These are phyloP conservation scores for Coemansia linderi DNA, from an alignment of 371 early-diverging fungal genomes.

Conservation along the genomic window DNA sequence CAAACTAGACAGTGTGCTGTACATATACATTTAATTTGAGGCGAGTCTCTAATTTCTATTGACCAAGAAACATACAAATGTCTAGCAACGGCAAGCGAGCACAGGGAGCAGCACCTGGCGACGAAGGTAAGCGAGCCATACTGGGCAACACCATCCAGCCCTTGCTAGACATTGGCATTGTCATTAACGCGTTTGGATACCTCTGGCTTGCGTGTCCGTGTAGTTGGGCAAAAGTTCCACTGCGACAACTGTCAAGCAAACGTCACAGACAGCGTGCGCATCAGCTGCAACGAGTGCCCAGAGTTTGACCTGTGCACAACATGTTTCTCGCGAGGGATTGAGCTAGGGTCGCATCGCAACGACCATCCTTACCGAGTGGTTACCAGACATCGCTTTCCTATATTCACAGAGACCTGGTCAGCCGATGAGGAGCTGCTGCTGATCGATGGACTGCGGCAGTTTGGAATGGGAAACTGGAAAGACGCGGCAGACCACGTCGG, in stretches of 20 bases:
- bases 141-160: background rate
- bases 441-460: conserved; percentile 88
- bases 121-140: conserved; percentile 37
- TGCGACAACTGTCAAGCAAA: conserved; percentile 92
- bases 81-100: conserved; percentile 19
- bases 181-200: background rate
- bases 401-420: conserved; percentile 89
- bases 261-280: conserved; percentile 84
- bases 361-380: conserved; percentile 88
- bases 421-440: conserved; percentile 97
- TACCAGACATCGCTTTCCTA: conserved; percentile 72
- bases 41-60: conserved; percentile 5
- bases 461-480: conserved; percentile 98
- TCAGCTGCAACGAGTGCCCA: conserved; percentile 89
- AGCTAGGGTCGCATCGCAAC: conserved; percentile 80
- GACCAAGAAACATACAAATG: conserved; percentile 18
- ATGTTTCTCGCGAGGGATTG: conserved; percentile 88
- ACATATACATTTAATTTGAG: conserved; percentile 1
- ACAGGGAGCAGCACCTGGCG: conserved; percentile 31
- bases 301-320: conserved; percentile 95
- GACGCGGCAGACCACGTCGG: conserved; percentile 93
- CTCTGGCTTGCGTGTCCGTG: background rate
- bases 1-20: conserved; percentile 1
- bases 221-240: conserved; percentile 55
- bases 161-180: background rate